These are phyloP conservation scores for Phialophora verrucosa DNA, from an alignment of 2,329 filamentous ascomycete species.

Conservation along the genomic window DNA sequence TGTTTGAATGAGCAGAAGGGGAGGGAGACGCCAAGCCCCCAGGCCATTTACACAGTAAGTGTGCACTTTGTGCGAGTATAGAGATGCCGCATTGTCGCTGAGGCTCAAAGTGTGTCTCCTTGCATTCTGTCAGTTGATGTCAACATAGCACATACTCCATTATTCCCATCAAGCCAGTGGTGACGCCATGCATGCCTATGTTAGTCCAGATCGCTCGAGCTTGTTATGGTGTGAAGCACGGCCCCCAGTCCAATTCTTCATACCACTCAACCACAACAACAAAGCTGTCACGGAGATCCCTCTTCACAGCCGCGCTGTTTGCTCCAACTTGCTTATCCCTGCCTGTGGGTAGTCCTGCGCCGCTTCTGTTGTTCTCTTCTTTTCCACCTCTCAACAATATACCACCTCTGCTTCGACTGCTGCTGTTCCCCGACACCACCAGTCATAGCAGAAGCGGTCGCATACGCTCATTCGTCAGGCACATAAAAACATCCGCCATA, in stretches of 20 bases:
- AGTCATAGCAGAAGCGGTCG: neutral
- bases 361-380: neutral
- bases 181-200: conserved; percentile 13
- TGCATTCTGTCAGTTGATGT: conserved; percentile 12
- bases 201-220: conserved; percentile 4
- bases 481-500: neutral
- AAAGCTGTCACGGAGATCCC: neutral
- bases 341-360: neutral
- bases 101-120: conserved; percentile 1
- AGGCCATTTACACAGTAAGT: neutral
- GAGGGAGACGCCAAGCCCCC: neutral
- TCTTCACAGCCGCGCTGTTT: neutral
- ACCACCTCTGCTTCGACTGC: neutral
- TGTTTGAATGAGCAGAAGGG: neutral
- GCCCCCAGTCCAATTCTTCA: conserved; percentile 13
- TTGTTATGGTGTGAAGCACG: conserved; percentile 20
- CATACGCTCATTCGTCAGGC: neutral
- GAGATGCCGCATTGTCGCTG: neutral
- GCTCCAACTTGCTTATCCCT: neutral
- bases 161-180: conserved; percentile 9
- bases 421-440: neutral
- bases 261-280: neutral
- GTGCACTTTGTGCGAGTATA: too few relatives aligned
- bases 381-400: neutral
- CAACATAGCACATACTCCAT: conserved; percentile 3